Percentiles rank a stretch among this genome's conserved stretches.
phyloP scores from a whole-genome alignment of 2,329 filamentous ascomycete species.

The Pseudogymnoascus sp. region DNA sequence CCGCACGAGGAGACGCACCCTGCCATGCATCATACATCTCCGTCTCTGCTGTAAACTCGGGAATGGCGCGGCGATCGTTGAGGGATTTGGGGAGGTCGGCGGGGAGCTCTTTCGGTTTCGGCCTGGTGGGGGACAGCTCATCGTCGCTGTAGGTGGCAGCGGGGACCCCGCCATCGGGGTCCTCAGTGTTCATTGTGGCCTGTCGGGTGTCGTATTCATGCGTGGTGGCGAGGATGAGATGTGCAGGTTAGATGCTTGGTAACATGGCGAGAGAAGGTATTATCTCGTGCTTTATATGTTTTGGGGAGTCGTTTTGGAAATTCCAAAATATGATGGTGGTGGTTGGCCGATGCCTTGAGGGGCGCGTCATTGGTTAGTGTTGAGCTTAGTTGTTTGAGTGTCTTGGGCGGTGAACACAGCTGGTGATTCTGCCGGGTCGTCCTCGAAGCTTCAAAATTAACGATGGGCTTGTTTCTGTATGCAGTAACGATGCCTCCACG shows the following conservation, averaged over 20 bases:
- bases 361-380: neutral
- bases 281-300: neutral
- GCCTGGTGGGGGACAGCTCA: conserved; percentile 22
- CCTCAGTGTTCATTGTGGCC: conserved; percentile 51
- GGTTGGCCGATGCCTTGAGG: neutral
- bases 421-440: neutral
- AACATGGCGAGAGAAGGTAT: conserved; percentile 8
- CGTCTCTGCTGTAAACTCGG: conserved; percentile 65
- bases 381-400: neutral
- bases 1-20: conserved; percentile 42
- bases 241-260: conserved; percentile 18
- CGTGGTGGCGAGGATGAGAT: conserved; percentile 31
- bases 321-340: conserved; percentile 4
- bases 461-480: too few species aligned
- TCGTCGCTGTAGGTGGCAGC: conserved; percentile 49
- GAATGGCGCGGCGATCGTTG: conserved; percentile 70
- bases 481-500: neutral
- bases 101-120: conserved; percentile 51
- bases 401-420: neutral
- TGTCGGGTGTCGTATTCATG: conserved; percentile 2
- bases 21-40: conserved; percentile 99
- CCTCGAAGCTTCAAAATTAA: neutral
- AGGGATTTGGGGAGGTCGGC: conserved; percentile 83
- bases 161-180: conserved; percentile 35
- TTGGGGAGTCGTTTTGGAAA: neutral